These are phyloP conservation scores for Populus euphratica DNA, from an alignment of 345 rosid species.

Conservation along the genomic window DNA sequence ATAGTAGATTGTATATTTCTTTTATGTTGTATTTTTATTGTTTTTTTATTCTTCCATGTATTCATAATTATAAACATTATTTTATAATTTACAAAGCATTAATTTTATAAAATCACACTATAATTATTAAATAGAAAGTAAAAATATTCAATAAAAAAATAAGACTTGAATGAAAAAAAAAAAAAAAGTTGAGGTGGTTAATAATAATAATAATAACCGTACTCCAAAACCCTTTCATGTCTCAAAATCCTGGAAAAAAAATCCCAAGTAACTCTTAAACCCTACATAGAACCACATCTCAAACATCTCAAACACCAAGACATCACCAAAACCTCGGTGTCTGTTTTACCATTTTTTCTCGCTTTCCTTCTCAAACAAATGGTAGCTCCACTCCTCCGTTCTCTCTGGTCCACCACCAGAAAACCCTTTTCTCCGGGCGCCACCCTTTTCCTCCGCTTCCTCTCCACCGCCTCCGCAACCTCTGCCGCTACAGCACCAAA, in stretches of 20 bases:
- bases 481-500: slow-evolving; percentile 33
- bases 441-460: slow-evolving; percentile 28
- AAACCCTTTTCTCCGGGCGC: slow-evolving; percentile 38
- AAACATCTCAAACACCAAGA: background rate
- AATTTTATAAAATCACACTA: too few species aligned
- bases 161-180: too few species aligned
- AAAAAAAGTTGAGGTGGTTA: too few species aligned
- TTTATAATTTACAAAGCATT: too few species aligned
- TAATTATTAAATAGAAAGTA: too few species aligned
- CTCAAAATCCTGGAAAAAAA: background rate
- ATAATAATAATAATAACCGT: too few species aligned
- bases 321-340: background rate
- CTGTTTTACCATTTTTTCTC: background rate
- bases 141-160: too few species aligned
- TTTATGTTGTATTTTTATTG: too few species aligned
- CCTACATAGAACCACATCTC: background rate
- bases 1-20: too few species aligned
- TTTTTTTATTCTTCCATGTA: too few species aligned
- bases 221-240: background rate
- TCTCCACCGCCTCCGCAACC: slow-evolving; percentile 45
- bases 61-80: too few species aligned
- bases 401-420: slow-evolving; percentile 54
- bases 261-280: background rate
- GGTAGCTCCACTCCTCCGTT: slow-evolving; percentile 79
- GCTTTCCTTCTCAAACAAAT: slow-evolving; percentile 20